Conservation (phyloP, 2,329 filamentous ascomycete species). For the Coleophoma cylindrospora region DNA sequence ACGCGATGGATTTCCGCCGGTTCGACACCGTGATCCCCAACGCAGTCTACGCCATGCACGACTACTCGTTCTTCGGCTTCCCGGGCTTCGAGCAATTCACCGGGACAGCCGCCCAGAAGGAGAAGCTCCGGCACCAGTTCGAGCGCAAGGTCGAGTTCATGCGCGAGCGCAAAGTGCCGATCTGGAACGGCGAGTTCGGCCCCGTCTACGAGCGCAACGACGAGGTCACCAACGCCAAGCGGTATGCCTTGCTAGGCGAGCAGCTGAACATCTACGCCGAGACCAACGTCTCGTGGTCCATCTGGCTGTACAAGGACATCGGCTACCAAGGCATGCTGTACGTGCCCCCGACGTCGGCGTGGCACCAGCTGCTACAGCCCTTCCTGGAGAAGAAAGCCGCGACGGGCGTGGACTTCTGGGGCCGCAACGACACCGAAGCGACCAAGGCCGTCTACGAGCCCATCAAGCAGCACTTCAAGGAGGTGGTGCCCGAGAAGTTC, state of each 20-base stretch:
- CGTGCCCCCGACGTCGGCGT: conserved; percentile 37
- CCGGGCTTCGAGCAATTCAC: conserved; percentile 35
- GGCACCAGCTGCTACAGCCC: conserved; percentile 43
- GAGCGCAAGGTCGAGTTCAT: conserved; percentile 39
- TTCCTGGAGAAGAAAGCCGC: conserved; percentile 51
- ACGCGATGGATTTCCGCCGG: conserved; percentile 43
- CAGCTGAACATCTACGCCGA: conserved; percentile 47
- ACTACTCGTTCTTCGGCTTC: conserved; percentile 48
- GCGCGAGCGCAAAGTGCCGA: conserved; percentile 32
- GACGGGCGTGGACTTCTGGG: conserved; percentile 52
- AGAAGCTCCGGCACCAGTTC: conserved; percentile 33
- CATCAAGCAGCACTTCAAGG: conserved; percentile 34
- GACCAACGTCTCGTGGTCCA: conserved; percentile 49
- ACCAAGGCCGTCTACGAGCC: conserved; percentile 28
- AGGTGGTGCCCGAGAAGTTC: conserved; percentile 36
- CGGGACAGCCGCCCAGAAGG: conserved; percentile 36
- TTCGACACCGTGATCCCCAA: conserved; percentile 39
- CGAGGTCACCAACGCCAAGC: conserved; percentile 34
- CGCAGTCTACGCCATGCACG: conserved; percentile 46
- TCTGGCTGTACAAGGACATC: conserved; percentile 56
- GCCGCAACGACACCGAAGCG: conserved; percentile 37
- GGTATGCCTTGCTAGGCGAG: conserved; percentile 39
- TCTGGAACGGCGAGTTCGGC: conserved; percentile 49
- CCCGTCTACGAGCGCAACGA: conserved; percentile 34
- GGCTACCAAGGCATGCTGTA: conserved; percentile 52